Conservation (phyloP, 495 filamentous ascomycete species). For the Amphirosellinia nigrospora region DNA sequence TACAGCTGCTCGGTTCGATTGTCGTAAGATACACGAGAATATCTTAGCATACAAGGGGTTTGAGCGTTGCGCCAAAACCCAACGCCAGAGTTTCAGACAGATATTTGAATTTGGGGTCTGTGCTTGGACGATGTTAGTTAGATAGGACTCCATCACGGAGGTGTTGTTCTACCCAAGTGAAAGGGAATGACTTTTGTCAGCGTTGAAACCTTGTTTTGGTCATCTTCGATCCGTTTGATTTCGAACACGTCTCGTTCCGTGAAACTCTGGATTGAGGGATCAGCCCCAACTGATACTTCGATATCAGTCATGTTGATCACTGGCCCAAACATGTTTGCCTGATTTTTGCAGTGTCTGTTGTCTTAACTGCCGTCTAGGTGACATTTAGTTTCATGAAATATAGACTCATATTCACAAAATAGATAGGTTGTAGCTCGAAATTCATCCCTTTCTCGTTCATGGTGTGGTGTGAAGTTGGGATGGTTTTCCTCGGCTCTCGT, state of each 20-base stretch:
- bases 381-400: constrained; percentile 8
- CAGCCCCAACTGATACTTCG: background rate
- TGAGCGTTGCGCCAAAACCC: background rate
- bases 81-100: background rate
- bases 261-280: constrained; percentile 6
- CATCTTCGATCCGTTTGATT: background rate
- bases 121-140: constrained; percentile 2
- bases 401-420: constrained; percentile 9
- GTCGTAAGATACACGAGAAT: background rate
- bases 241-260: constrained; percentile 6
- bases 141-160: constrained; percentile 1
- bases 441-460: background rate
- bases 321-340: background rate
- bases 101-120: constrained; percentile 1
- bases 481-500: background rate
- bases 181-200: background rate
- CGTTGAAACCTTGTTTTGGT: background rate
- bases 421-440: constrained; percentile 7
- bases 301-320: constrained; percentile 14
- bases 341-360: background rate
- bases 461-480: background rate
- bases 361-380: background rate
- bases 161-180: background rate
- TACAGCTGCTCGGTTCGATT: background rate
- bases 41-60: constrained; percentile 5